These are phyloP conservation scores for Gomphus bonarii DNA, from an alignment of 1,284 basidiomycete species.

Conservation along the genomic window DNA sequence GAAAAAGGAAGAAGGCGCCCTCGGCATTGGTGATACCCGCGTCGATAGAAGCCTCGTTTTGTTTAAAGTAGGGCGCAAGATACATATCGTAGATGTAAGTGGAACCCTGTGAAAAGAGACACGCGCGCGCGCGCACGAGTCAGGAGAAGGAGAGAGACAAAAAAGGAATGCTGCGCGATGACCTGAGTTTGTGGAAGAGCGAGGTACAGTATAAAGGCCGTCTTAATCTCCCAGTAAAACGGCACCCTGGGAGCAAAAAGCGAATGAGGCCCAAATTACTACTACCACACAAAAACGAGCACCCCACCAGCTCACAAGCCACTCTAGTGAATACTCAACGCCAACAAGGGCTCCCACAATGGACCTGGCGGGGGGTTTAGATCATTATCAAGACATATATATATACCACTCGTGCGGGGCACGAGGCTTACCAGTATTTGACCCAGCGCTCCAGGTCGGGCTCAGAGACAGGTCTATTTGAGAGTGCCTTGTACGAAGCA, in stretches of 20 bases:
- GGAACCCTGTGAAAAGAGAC: slow-evolving; percentile 45
- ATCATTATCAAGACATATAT: slow-evolving; percentile 6
- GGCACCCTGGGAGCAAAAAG: slow-evolving; percentile 70
- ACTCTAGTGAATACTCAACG: slow-evolving; percentile 58
- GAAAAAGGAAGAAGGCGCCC: slow-evolving; percentile 39
- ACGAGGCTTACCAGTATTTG: slow-evolving; percentile 38
- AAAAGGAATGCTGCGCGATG: too few species aligned
- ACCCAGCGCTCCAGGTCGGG: slow-evolving; percentile 47
- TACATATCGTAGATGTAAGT: slow-evolving; percentile 59
- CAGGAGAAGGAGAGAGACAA: not conserved
- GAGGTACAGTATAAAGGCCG: slow-evolving; percentile 60
- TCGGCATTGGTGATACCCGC: slow-evolving; percentile 46
- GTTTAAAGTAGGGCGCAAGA: slow-evolving; percentile 54
- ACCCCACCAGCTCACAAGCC: slow-evolving; percentile 59
- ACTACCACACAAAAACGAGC: too few species aligned
- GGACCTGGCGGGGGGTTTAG: slow-evolving; percentile 25
- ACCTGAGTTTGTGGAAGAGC: slow-evolving; percentile 61
- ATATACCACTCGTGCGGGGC: too few species aligned
- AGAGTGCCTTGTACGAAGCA: slow-evolving; percentile 56
- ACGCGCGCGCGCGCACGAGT: too few species aligned
- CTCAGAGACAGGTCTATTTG: slow-evolving; percentile 44
- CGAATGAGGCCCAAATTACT: too few species aligned
- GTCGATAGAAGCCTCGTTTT: slow-evolving; percentile 62
- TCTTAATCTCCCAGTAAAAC: slow-evolving; percentile 71
- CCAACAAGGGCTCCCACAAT: slow-evolving; percentile 54